A percentile compares a stretch with the other conserved stretches of the same genome.
Conservation (phyloP, 2,329 filamentous ascomycete genomes). For the Ploettnerulaceae sp. region DNA sequence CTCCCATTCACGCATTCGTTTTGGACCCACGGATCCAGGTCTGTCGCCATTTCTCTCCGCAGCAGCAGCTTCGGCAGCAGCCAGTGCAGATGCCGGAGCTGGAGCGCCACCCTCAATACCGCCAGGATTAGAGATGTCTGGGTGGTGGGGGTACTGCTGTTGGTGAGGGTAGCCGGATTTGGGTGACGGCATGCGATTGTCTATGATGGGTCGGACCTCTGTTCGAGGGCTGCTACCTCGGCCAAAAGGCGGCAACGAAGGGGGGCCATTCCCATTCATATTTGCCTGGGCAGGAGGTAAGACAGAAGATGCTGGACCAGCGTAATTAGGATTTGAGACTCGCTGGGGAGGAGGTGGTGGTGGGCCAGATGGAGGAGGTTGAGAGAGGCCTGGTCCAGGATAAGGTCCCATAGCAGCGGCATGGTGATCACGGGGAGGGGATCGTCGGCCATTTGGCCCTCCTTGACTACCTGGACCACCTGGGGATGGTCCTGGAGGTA, state of each 20-base stretch:
- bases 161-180: conserved; percentile 80
- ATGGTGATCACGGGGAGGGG: conserved; percentile 44
- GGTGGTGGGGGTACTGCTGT: conserved; percentile 71
- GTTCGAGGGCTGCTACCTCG: conserved; percentile 72
- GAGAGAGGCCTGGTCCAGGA: conserved; percentile 34
- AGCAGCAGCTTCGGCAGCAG: conserved; percentile 62
- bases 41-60: conserved; percentile 63
- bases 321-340: conserved; percentile 56
- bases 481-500: conserved; percentile 54
- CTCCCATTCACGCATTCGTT: conserved; percentile 91
- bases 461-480: conserved; percentile 51
- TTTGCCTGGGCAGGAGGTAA: conserved; percentile 40
- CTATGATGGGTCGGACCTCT: conserved; percentile 76
- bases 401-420: conserved; percentile 30
- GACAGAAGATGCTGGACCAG: conserved; percentile 42
- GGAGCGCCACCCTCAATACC: conserved; percentile 56
- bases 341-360: conserved; percentile 45
- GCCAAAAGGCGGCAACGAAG: conserved; percentile 63
- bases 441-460: conserved; percentile 51
- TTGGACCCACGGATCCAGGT: conserved; percentile 74
- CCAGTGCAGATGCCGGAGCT: conserved; percentile 58
- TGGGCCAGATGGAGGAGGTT: conserved; percentile 46
- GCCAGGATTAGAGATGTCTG: conserved; percentile 43
- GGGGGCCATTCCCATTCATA: conserved; percentile 30
- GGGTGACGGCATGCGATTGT: conserved; percentile 86